These are phyloP conservation scores for Colletotrichum tofieldiae DNA, from an alignment of 2,329 filamentous ascomycete genomes.

Conservation along the genomic window DNA sequence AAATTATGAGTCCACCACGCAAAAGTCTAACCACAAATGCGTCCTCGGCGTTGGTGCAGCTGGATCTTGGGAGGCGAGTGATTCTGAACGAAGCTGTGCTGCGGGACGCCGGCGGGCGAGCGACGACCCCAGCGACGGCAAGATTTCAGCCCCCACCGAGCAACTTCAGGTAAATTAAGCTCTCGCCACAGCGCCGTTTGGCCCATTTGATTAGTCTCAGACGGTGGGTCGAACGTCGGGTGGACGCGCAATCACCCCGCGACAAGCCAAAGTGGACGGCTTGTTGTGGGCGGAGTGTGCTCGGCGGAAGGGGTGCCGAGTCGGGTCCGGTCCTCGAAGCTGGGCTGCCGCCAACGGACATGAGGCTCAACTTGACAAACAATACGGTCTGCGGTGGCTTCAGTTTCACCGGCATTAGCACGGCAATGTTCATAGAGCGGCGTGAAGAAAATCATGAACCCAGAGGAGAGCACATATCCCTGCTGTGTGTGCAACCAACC, in stretches of 20 bases:
- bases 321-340: not conserved
- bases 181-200: not conserved
- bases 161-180: conserved; percentile 6
- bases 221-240: not conserved
- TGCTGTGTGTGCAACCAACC: no score
- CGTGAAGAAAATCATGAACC: not conserved
- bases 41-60: not conserved
- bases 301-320: conserved; percentile 12
- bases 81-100: conserved; percentile 18
- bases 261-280: not conserved
- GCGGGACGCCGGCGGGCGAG: not conserved
- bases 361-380: not conserved
- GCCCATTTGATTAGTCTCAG: not conserved
- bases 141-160: not conserved
- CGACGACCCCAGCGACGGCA: not conserved
- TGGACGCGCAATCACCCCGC: conserved; percentile 28
- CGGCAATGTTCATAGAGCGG: no score
- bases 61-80: not conserved
- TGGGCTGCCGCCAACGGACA: no score
- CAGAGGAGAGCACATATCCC: not conserved
- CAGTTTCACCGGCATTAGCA: no score
- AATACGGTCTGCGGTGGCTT: no score
- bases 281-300: not conserved
- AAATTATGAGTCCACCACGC: no score
- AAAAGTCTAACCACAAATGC: no score